Conservation (phyloP, 225 moss, liverwort and hornwort species). For the Bryum argenteum region DNA sequence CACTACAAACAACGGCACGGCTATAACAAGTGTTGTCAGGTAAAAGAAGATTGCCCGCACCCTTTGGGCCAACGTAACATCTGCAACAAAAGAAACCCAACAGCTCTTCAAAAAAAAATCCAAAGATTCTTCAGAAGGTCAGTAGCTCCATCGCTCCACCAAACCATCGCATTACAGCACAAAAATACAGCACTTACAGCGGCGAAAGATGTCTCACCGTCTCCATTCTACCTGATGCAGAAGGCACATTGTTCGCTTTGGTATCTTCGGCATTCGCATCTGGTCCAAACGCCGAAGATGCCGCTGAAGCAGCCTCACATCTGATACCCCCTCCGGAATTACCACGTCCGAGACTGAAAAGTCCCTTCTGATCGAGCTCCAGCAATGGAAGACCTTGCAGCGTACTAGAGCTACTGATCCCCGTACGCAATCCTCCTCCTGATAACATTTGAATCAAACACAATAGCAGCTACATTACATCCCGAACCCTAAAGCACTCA, state of each 20-base stretch:
- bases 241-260: constrained; percentile 9
- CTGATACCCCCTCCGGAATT: constrained; percentile 28
- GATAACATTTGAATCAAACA: not conserved
- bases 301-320: constrained; percentile 40
- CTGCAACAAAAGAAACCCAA: no score
- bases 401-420: constrained; percentile 22
- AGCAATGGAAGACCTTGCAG: constrained; percentile 27
- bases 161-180: not conserved
- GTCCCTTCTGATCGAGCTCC: constrained; percentile 28
- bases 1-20: constrained; percentile 76
- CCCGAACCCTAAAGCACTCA: not conserved
- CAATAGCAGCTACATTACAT: not conserved
- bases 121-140: constrained; percentile 7
- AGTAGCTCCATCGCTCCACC: constrained; percentile 25
- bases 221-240: constrained; percentile 64
- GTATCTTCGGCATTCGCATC: constrained; percentile 18
- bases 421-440: constrained; percentile 14
- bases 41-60: constrained; percentile 83
- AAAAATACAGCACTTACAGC: not conserved
- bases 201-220: constrained; percentile 53
- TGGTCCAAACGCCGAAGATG: constrained; percentile 39
- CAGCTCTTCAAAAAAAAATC: no score
- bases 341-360: constrained; percentile 11
- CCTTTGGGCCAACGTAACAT: constrained; percentile 65
- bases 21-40: constrained; percentile 64